These are phyloP conservation scores for Aureobasidium sp. DNA, from an alignment of 2,329 filamentous ascomycete species.

Conservation along the genomic window DNA sequence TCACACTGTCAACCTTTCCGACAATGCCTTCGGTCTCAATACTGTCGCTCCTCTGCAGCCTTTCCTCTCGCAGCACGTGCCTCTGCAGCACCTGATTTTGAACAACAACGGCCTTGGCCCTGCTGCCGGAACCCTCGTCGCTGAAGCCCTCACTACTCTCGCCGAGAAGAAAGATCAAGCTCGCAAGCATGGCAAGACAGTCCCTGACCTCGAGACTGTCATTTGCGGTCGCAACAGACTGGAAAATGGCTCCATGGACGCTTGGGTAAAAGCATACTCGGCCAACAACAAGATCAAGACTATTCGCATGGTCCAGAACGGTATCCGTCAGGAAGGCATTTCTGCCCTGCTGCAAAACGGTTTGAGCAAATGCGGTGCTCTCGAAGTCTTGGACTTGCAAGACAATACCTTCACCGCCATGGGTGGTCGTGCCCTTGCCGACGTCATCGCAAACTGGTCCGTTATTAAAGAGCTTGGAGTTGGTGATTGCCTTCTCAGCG, in stretches of 20 bases:
- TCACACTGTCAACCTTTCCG: constrained; percentile 88
- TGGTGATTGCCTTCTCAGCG: constrained; percentile 77
- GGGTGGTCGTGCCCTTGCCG: constrained; percentile 71
- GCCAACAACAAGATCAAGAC: constrained; percentile 73
- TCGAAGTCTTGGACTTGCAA: constrained; percentile 81
- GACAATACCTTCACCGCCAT: constrained; percentile 91
- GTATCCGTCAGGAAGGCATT: constrained; percentile 91
- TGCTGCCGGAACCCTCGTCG: constrained; percentile 80
- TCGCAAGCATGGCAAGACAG: constrained; percentile 60
- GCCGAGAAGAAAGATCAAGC: constrained; percentile 78
- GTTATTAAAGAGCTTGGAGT: constrained; percentile 76
- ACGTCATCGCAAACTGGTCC: constrained; percentile 67
- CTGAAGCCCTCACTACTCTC: constrained; percentile 75
- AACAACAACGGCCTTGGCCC: constrained; percentile 98
- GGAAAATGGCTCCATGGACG: constrained; percentile 92
- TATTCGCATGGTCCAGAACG: constrained; percentile 97
- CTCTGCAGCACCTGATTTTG: constrained; percentile 87
- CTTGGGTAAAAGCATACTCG: constrained; percentile 83
- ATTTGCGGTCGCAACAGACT: constrained; percentile 93
- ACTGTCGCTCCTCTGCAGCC: constrained; percentile 87
- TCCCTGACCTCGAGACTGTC: constrained; percentile 87
- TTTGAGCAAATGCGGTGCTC: constrained; percentile 59
- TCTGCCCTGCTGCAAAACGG: constrained; percentile 72
- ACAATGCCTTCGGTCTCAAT: constrained; percentile 96
- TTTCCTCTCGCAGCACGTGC: constrained; percentile 81